Evolutionary conservation across 148 eudicot species (phyloP).

Genomic region (Heliamphora exappendiculata): DNA sequence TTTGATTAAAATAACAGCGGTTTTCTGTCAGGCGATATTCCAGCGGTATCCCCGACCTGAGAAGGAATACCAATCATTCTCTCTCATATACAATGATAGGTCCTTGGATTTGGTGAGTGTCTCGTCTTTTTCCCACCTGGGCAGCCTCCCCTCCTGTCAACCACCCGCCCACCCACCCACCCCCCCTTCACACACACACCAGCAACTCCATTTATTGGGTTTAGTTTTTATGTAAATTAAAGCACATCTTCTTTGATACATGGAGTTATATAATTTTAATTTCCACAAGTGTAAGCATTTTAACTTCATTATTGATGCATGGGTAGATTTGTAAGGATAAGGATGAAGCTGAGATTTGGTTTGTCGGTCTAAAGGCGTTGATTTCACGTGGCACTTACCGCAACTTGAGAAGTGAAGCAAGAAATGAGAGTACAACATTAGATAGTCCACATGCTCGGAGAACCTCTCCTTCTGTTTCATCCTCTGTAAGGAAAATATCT

Average conservation of each 20-base stretch:
- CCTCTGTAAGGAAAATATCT: conserved; percentile 35
- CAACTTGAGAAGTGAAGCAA: conserved; percentile 43
- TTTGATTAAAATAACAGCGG: conserved; percentile 6
- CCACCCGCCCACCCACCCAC: not conserved
- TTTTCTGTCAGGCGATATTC: conserved; percentile 54
- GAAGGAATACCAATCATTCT: conserved; percentile 94
- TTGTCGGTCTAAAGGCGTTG: conserved; percentile 76
- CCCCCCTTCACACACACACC: not conserved
- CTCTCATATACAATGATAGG: conserved; percentile 74
- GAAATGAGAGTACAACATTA: conserved; percentile 35
- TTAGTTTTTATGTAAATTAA: not conserved
- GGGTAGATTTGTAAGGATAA: conserved; percentile 92
- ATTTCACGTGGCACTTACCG: conserved; percentile 48
- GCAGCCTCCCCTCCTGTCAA: not conserved
- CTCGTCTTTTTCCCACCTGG: not conserved
- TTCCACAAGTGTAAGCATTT: not conserved
- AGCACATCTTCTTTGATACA: not conserved
- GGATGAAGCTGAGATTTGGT: conserved; percentile 97
- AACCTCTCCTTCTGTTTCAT: conserved; percentile 37
- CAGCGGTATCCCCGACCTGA: conserved; percentile 95
- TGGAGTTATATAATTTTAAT: not conserved
- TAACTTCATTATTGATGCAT: conserved; percentile 12
- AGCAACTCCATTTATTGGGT: not conserved
- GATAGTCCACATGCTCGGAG: conserved; percentile 43
- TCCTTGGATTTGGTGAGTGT: conserved; percentile 87